Evolutionary conservation across 768 basidiomycete species (phyloP).

Genomic region (Xanthoconium stramineum): DNA sequence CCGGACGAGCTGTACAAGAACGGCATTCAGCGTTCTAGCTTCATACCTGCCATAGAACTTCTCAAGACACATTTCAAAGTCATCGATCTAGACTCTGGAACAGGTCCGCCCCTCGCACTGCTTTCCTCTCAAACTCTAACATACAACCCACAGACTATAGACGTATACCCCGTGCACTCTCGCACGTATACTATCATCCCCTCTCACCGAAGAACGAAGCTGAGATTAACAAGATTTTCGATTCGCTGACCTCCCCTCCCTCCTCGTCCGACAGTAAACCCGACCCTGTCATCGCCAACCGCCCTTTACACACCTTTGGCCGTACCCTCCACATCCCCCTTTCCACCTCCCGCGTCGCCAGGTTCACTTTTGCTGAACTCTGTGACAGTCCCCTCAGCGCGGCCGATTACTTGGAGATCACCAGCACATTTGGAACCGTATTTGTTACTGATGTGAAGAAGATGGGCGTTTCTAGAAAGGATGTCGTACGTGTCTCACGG

Average conservation of each 20-base stretch:
- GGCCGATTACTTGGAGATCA: constrained; percentile 94
- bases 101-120: constrained; percentile 48
- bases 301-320: constrained; percentile 85
- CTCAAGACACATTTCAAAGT: constrained; percentile 85
- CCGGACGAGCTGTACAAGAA: constrained; percentile 98
- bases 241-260: constrained; percentile 56
- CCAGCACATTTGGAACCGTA: constrained; percentile 80
- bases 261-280: constrained; percentile 29
- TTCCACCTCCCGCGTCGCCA: constrained; percentile 75
- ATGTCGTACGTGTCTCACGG: constrained; percentile 52
- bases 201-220: constrained; percentile 57
- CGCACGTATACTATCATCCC: constrained; percentile 90
- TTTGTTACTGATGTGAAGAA: constrained; percentile 87
- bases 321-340: constrained; percentile 76
- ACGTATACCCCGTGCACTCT: constrained; percentile 87
- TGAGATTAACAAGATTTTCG: constrained; percentile 85
- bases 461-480: constrained; percentile 84
- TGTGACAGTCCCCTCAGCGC: constrained; percentile 90
- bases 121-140: background rate
- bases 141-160: constrained; percentile 73
- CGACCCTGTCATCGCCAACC: constrained; percentile 57
- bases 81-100: constrained; percentile 93
- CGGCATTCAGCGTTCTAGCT: constrained; percentile 93
- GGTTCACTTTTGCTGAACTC: constrained; percentile 81
- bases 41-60: constrained; percentile 91